phyloP scores from a whole-genome alignment of 2,329 filamentous ascomycete species.

The Colletotrichum tropicicola region DNA sequence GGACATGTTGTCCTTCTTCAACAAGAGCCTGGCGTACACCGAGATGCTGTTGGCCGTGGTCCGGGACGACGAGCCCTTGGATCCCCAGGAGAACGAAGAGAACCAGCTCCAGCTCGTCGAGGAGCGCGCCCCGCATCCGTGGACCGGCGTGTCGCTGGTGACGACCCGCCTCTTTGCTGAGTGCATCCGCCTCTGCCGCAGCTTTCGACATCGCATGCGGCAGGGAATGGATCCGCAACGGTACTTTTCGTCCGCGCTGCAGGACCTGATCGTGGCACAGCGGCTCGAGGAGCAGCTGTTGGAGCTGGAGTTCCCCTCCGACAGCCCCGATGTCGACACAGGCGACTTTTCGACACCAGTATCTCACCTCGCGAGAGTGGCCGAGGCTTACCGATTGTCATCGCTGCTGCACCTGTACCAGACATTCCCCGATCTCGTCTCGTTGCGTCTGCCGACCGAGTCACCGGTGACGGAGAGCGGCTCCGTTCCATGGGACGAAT shows the following conservation, averaged over 20 bases:
- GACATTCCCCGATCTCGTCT: constrained; percentile 45
- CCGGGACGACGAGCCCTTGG: constrained; percentile 38
- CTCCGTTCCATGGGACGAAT: constrained; percentile 43
- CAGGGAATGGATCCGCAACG: constrained; percentile 34
- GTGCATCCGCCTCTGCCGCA: constrained; percentile 46
- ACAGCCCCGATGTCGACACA: constrained; percentile 35
- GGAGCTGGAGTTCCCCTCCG: constrained; percentile 37
- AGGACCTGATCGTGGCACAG: constrained; percentile 43
- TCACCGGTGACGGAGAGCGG: constrained; percentile 19
- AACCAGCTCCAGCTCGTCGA: background rate
- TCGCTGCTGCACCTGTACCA: constrained; percentile 50
- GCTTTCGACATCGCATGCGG: constrained; percentile 39
- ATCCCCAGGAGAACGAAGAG: constrained; percentile 8
- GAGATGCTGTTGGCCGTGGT: constrained; percentile 50
- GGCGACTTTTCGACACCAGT: constrained; percentile 39
- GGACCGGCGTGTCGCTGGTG: constrained; percentile 47
- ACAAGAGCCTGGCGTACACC: constrained; percentile 49
- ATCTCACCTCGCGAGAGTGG: constrained; percentile 43
- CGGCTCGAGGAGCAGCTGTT: constrained; percentile 44
- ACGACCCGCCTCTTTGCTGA: constrained; percentile 44
- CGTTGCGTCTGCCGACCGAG: constrained; percentile 38
- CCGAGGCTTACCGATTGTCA: constrained; percentile 47
- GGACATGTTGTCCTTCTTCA: constrained; percentile 45
- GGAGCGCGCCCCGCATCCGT: constrained; percentile 41
- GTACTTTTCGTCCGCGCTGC: constrained; percentile 36